phyloP scores from a whole-genome alignment of 495 filamentous ascomycete species.

The Echria macrotheca region DNA sequence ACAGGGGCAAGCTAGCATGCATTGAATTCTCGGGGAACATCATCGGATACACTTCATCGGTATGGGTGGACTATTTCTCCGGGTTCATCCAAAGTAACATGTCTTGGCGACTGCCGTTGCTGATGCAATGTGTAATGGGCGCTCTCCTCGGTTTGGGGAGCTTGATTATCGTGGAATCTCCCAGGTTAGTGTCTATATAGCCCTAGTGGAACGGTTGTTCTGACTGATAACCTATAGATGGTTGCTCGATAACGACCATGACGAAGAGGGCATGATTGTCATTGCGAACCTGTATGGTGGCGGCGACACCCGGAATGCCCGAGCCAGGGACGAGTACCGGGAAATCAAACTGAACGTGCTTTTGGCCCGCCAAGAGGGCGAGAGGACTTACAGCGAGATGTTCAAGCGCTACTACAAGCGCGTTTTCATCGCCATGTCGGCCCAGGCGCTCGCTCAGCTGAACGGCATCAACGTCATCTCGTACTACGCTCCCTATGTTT shows the following conservation, averaged over 20 bases:
- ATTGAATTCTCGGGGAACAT: conserved; percentile 99
- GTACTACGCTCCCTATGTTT: conserved; percentile 95
- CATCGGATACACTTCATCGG: conserved; percentile 86
- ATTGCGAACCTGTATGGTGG: conserved; percentile 96
- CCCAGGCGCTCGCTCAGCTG: conserved; percentile 88
- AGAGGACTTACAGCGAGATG: conserved; percentile 89
- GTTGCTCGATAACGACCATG: conserved; percentile 95
- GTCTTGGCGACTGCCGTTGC: conserved; percentile 85
- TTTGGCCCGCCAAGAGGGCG: conserved; percentile 87
- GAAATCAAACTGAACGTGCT: conserved; percentile 99
- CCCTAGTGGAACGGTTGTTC: conserved; percentile 7
- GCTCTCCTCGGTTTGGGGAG: conserved; percentile 76
- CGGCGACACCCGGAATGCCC: conserved; percentile 86
- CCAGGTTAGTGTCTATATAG: conserved; percentile 57
- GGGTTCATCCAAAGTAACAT: conserved; percentile 79
- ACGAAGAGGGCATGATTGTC: conserved; percentile 96
- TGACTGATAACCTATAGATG: conserved; percentile 55
- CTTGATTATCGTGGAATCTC: conserved; percentile 91
- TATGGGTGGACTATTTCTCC: conserved; percentile 98
- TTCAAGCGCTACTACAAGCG: conserved; percentile 87
- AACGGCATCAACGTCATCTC: conserved; percentile 99
- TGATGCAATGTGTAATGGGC: conserved; percentile 95
- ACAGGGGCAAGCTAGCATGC: conserved; percentile 89
- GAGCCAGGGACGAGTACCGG: conserved; percentile 88
- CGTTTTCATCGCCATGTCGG: conserved; percentile 98